Evolutionary conservation across 441 rosid genomes (phyloP).

Genomic region (Heliophila coronopifolia): DNA sequence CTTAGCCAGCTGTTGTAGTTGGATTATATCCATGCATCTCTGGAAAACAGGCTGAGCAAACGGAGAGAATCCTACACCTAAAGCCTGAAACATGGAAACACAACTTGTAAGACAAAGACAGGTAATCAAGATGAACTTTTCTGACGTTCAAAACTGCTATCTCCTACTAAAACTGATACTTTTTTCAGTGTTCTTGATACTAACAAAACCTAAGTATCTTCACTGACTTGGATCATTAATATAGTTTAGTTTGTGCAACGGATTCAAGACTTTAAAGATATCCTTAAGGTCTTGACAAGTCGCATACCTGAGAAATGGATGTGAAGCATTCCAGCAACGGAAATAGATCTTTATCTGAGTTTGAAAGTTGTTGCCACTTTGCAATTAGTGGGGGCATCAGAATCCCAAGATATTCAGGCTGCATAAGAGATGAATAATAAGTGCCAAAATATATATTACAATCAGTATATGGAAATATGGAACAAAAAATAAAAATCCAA

Average conservation of each 20-base stretch:
- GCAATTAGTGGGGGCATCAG: constrained; percentile 90
- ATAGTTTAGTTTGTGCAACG: constrained; percentile 1
- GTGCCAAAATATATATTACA: background rate
- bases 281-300: background rate
- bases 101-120: constrained; percentile 21
- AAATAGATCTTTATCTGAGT: constrained; percentile 87
- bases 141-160: background rate
- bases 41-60: constrained; percentile 93
- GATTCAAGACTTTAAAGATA: constrained; percentile 1
- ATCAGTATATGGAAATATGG: background rate
- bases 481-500: too few relatives aligned
- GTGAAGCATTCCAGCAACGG: constrained; percentile 98
- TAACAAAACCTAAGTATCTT: too few relatives aligned
- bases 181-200: constrained; percentile 6
- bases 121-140: constrained; percentile 12
- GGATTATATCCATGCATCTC: constrained; percentile 82
- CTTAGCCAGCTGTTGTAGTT: constrained; percentile 63
- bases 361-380: constrained; percentile 93
- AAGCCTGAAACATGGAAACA: constrained; percentile 57
- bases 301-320: constrained; percentile 76
- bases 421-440: constrained; percentile 33
- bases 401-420: constrained; percentile 79
- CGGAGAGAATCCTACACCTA: constrained; percentile 76
- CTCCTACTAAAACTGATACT: background rate
- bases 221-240: background rate